Base-by-base conservation (phyloP, 371 early-diverging fungal genomes). In the Mortierella polycephala region DNA sequence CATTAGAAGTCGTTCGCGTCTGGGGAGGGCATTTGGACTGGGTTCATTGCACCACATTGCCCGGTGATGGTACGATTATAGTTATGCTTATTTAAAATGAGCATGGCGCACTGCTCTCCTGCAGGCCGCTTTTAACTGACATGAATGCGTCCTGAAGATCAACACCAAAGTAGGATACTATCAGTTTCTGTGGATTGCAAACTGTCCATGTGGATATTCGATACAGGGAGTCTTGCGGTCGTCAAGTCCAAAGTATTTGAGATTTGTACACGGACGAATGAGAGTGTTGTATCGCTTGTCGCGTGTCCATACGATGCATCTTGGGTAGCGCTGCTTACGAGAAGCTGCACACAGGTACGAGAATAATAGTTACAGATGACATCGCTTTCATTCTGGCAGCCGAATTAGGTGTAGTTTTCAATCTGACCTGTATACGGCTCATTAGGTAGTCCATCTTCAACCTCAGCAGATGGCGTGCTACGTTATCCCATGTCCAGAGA, bases 11-110 rank as follows among this genome's bases (percentile, higher is more conserved):
- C 13, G 84, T 90, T n/a, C 71, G 90, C 45, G 87, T 90, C 12
- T 90, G 90, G 90, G 89, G 87, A 42, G 87, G 90, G 1, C 90
- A 90, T 66, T 68, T 84, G 42, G 87, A 89, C 53, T 92, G 92
- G 92, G 87, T 89, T 7, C 74, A 82, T 30, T 90, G 89, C 64
- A 85, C 90, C 12, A 82, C 83, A 37, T 81, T 90, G 20, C 86
- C 83, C 68, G 86, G 85, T 53, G 77, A 86, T 67, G 89, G 92
- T 91, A 84, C 62, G 76, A 7, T 9, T 41, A 7, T 16, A 4
- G 18, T 18, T 51, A 21, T 9, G 7, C 6, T 51, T 16, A 16
- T n/a, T 41, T 49, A 10, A 16, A 39, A 50, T 49, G 52, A 3
- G 9, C 18, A 18, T 9, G 51, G 20, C 10, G 20, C 7, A 51